A percentile compares a stretch with the other conserved stretches of the same genome.
Evolutionary conservation across 805 yeast genomes (phyloP).

Genomic region (Novakomyces olei): DNA sequence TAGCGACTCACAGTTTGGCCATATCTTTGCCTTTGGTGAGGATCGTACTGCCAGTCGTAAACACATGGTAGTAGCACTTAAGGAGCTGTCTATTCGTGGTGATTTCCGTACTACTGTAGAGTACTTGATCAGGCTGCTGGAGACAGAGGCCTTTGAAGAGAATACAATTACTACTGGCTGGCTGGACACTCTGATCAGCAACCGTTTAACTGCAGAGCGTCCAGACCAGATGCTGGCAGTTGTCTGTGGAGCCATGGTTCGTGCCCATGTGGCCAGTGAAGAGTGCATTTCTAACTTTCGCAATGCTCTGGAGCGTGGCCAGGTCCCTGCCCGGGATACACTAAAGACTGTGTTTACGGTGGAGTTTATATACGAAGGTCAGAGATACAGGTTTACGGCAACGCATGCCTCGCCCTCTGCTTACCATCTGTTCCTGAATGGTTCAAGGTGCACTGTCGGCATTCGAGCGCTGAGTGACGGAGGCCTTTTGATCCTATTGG

Average conservation of each 20-base stretch:
- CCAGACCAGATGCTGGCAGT: constrained; percentile 84
- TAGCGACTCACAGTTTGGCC: constrained; percentile 97
- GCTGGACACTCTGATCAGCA: constrained; percentile 88
- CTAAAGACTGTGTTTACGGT: constrained; percentile 76
- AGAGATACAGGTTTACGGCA: constrained; percentile 82
- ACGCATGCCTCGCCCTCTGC: constrained; percentile 73
- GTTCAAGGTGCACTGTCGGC: constrained; percentile 71
- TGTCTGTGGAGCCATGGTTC: constrained; percentile 94
- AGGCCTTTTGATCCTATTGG: constrained; percentile 68
- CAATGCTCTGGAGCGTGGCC: constrained; percentile 76
- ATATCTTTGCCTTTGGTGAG: constrained; percentile 96
- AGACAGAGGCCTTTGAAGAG: constrained; percentile 88
- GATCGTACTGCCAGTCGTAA: constrained; percentile 94
- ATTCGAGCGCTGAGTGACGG: constrained; percentile 85
- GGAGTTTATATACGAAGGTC: constrained; percentile 88
- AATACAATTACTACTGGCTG: constrained; percentile 97
- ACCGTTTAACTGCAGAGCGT: constrained; percentile 87
- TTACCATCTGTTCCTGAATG: constrained; percentile 79
- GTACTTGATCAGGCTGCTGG: constrained; percentile 79
- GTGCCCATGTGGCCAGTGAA: constrained; percentile 63
- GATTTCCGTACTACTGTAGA: constrained; percentile 97
- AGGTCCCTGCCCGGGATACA: constrained; percentile 63
- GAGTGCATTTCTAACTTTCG: constrained; percentile 47
- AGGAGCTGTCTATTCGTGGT: constrained; percentile 91
- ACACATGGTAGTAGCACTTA: constrained; percentile 96